phyloP scores from a whole-genome alignment of 257 asterid genomes.

The Leonotis leonurus region DNA sequence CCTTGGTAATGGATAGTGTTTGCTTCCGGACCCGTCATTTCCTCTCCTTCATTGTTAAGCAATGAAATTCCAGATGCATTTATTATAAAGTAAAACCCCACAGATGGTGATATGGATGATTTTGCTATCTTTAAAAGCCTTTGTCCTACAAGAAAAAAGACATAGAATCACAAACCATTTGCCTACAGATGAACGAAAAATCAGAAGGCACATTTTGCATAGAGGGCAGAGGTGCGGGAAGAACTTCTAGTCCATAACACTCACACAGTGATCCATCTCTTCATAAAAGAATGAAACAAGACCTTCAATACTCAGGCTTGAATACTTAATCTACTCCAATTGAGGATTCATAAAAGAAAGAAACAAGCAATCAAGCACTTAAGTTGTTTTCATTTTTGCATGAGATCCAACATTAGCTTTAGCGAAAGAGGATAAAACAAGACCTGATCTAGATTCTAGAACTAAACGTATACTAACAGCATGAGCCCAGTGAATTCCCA shows the following conservation, averaged over 20 bases:
- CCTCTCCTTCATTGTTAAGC: constrained; percentile 57
- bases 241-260: not conserved
- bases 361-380: not conserved
- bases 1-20: constrained; percentile 59
- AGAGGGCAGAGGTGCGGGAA: not conserved
- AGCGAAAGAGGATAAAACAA: constrained; percentile 8
- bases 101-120: constrained; percentile 67
- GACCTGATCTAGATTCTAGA: constrained; percentile 79
- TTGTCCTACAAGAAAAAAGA: constrained; percentile 44
- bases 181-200: not conserved
- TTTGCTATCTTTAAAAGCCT: constrained; percentile 77
- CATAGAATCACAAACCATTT: not conserved
- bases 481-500: constrained; percentile 91
- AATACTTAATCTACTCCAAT: not conserved
- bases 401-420: constrained; percentile 8
- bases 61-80: constrained; percentile 58
- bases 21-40: constrained; percentile 62
- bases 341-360: not conserved
- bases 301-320: not conserved
- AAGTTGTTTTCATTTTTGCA: not conserved
- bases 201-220: not conserved
- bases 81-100: constrained; percentile 54
- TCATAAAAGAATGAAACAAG: too few relatives aligned
- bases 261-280: not conserved
- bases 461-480: constrained; percentile 77